Percentiles rank a stretch among this genome's conserved stretches.
Evolutionary conservation across 805 yeast species (phyloP).

Genomic region (Candida xyloterini): DNA sequence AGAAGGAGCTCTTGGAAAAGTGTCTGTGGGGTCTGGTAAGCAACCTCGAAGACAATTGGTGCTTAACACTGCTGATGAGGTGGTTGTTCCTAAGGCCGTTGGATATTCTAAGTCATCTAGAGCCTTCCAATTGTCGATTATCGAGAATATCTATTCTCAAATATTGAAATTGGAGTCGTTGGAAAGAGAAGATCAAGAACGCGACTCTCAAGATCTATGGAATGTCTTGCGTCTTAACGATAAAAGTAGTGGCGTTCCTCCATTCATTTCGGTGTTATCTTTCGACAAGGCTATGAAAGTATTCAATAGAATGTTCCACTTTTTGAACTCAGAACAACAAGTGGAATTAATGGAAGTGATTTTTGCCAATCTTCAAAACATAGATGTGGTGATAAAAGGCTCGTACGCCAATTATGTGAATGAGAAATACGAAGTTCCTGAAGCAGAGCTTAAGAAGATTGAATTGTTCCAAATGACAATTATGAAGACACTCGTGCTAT

Average conservation of each 20-base stretch:
- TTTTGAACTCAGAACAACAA: slow-evolving; percentile 72
- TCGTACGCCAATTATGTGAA: slow-evolving; percentile 63
- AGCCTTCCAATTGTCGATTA: slow-evolving; percentile 57
- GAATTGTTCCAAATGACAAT: slow-evolving; percentile 79
- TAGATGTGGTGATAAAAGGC: slow-evolving; percentile 74
- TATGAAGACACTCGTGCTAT: slow-evolving; percentile 78
- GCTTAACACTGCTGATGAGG: slow-evolving; percentile 32
- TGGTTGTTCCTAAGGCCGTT: slow-evolving; percentile 31
- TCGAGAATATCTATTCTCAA: slow-evolving; percentile 76
- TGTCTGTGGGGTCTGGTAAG: slow-evolving; percentile 73
- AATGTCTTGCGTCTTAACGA: slow-evolving; percentile 72
- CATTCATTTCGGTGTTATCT: slow-evolving; percentile 78
- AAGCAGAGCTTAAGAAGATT: slow-evolving; percentile 53
- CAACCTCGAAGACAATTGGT: slow-evolving; percentile 86
- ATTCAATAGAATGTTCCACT: slow-evolving; percentile 84
- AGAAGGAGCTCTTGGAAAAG: slow-evolving; percentile 90
- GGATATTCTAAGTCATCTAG: slow-evolving; percentile 38
- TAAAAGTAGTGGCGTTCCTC: slow-evolving; percentile 61
- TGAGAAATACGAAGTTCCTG: slow-evolving; percentile 47
- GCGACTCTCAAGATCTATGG: slow-evolving; percentile 60
- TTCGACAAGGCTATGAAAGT: slow-evolving; percentile 87
- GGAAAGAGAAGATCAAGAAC: slow-evolving; percentile 54
- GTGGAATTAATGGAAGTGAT: slow-evolving; percentile 73
- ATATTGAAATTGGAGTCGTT: slow-evolving; percentile 76
- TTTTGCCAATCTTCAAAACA: slow-evolving; percentile 74